Evolutionary conservation across 1,139 yeast genomes (phyloP).

Genomic region (Schwanniomyces etchellsii): DNA sequence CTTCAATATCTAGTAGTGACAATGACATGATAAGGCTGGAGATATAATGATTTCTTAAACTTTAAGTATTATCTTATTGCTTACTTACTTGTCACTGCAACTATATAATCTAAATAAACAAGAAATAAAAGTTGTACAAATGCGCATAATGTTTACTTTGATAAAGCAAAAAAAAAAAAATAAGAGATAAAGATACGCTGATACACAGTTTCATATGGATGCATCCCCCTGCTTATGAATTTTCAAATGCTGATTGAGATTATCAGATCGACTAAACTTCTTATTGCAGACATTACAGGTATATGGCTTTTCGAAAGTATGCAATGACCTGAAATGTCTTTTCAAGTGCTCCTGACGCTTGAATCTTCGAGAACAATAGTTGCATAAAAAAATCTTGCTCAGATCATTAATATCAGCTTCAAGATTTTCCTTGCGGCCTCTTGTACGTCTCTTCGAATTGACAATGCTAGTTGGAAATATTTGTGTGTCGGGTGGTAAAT

Average conservation of each 20-base stretch:
- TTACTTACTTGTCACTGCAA: too few relatives aligned
- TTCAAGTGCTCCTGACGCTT: constrained; percentile 76
- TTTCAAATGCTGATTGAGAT: constrained; percentile 69
- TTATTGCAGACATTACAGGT: constrained; percentile 66
- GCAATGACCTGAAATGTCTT: constrained; percentile 69
- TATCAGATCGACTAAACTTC: constrained; percentile 72
- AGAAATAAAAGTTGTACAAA: too few relatives aligned
- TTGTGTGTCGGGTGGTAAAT: constrained; percentile 37
- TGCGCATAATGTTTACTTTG: too few relatives aligned
- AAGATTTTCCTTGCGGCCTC: constrained; percentile 44
- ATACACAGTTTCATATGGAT: too few relatives aligned
- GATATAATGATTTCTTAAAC: too few relatives aligned
- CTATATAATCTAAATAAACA: too few relatives aligned
- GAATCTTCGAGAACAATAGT: constrained; percentile 56
- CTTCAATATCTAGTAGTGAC: too few relatives aligned
- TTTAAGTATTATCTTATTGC: too few relatives aligned
- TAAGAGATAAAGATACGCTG: too few relatives aligned
- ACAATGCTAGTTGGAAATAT: constrained; percentile 30
- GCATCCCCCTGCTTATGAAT: constrained; percentile 51
- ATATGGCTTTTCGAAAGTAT: constrained; percentile 71
- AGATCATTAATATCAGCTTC: constrained; percentile 40
- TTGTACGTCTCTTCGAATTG: constrained; percentile 30
- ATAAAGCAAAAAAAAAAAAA: too few relatives aligned
- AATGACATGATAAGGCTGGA: too few relatives aligned
- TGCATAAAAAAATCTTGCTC: constrained; percentile 38